phyloP scores from a whole-genome alignment of 768 basidiomycete genomes.

The Psilocybe azurescens region DNA sequence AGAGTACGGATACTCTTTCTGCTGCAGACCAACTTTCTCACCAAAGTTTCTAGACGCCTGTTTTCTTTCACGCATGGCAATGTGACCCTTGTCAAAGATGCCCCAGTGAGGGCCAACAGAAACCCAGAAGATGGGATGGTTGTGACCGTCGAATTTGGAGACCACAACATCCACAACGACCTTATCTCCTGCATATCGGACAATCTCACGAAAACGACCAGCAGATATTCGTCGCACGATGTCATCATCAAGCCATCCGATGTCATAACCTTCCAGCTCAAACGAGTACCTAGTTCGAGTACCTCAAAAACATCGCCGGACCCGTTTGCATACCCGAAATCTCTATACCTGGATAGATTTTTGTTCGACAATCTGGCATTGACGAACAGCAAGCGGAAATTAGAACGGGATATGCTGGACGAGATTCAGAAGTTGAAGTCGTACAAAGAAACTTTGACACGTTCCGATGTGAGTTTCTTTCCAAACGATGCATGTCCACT shows the following conservation, averaged over 20 bases:
- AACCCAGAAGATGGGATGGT: slow-evolving; percentile 43
- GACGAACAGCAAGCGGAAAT: slow-evolving; percentile 39
- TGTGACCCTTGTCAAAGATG: slow-evolving; percentile 38
- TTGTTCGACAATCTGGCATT: slow-evolving; percentile 59
- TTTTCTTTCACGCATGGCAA: slow-evolving; percentile 63
- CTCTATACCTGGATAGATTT: slow-evolving; percentile 77
- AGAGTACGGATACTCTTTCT: slow-evolving; percentile 31
- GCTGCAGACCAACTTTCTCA: slow-evolving; percentile 10
- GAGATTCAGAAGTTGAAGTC: slow-evolving; percentile 53
- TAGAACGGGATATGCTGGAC: slow-evolving; percentile 45
- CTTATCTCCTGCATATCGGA: slow-evolving; percentile 61
- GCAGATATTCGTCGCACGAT: slow-evolving; percentile 45
- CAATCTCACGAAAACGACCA: slow-evolving; percentile 39
- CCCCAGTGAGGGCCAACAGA: slow-evolving; percentile 24
- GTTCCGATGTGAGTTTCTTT: slow-evolving; percentile 55
- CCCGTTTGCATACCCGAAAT: slow-evolving; percentile 65
- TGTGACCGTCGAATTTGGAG: slow-evolving; percentile 57
- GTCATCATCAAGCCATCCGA: slow-evolving; percentile 70
- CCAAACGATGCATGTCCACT: not conserved
- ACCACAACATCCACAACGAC: slow-evolving; percentile 50
- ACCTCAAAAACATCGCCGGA: slow-evolving; percentile 35
- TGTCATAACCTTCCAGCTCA: slow-evolving; percentile 62
- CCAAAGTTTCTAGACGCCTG: slow-evolving; percentile 35
- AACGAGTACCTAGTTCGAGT: slow-evolving; percentile 20
- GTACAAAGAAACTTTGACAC: slow-evolving; percentile 53